These are phyloP conservation scores for Ganoderma sinense DNA, from an alignment of 1,284 basidiomycete genomes.

Conservation along the genomic window DNA sequence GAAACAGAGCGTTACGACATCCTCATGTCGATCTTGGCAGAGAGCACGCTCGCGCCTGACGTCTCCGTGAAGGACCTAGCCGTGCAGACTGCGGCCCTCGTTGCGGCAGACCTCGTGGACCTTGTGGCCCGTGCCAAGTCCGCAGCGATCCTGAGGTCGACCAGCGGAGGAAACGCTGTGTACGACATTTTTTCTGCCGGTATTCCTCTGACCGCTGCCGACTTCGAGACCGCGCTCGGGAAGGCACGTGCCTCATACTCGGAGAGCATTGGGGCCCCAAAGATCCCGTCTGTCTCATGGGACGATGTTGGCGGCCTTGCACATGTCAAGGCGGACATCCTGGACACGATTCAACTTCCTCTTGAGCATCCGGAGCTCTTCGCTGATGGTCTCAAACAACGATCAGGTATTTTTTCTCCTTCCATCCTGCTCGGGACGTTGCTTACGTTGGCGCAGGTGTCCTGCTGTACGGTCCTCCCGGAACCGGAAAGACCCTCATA, in stretches of 20 bases:
- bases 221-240: constrained; percentile 81
- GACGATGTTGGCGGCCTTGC: constrained; percentile 96
- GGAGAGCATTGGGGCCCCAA: constrained; percentile 95
- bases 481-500: constrained; percentile 95
- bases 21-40: constrained; percentile 57
- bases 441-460: constrained; percentile 61
- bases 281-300: constrained; percentile 97
- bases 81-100: constrained; percentile 91
- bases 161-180: constrained; percentile 33
- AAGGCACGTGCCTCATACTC: constrained; percentile 85
- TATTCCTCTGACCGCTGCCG: constrained; percentile 66
- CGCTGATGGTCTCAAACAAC: constrained; percentile 91
- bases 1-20: constrained; percentile 80
- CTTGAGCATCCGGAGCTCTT: constrained; percentile 96
- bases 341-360: constrained; percentile 97
- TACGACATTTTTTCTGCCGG: constrained; percentile 51
- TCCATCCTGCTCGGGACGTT: not conserved
- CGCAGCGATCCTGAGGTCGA: constrained; percentile 64
- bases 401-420: constrained; percentile 71
- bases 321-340: constrained; percentile 90
- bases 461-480: constrained; percentile 92
- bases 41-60: constrained; percentile 72
- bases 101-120: constrained; percentile 84
- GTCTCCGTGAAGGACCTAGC: constrained; percentile 80
- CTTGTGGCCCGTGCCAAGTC: constrained; percentile 73